These are phyloP conservation scores for Nyctanthes arbortristis DNA, from an alignment of 257 asterid species.

Conservation along the genomic window DNA sequence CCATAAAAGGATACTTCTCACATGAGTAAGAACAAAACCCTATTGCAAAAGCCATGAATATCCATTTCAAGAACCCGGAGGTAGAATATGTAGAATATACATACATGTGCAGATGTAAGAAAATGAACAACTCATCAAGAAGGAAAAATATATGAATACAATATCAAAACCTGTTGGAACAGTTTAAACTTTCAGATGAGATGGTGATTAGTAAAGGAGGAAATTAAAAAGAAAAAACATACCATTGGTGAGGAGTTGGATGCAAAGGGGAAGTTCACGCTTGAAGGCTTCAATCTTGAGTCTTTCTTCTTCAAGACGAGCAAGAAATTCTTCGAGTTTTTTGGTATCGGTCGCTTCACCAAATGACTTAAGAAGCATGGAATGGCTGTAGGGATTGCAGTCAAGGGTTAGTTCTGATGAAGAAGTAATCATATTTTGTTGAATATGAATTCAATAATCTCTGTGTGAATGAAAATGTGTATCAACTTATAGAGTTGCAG, in stretches of 20 bases:
- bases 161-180: background rate
- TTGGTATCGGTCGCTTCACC: slow-evolving; percentile 60
- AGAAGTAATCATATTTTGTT: slow-evolving; percentile 56
- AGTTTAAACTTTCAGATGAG: background rate
- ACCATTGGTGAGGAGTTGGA: slow-evolving; percentile 95
- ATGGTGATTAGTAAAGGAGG: background rate
- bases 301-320: slow-evolving; percentile 84
- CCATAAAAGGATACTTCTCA: slow-evolving; percentile 28
- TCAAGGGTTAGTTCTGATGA: slow-evolving; percentile 76
- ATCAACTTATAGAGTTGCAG: slow-evolving; percentile 6
- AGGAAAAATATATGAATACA: background rate
- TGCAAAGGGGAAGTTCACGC: slow-evolving; percentile 97
- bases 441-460: slow-evolving; percentile 20
- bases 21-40: background rate
- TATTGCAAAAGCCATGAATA: slow-evolving; percentile 13
- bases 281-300: slow-evolving; percentile 97
- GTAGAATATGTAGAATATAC: background rate
- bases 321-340: slow-evolving; percentile 75
- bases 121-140: too few relatives aligned
- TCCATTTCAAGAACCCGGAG: background rate
- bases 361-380: slow-evolving; percentile 67
- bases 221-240: slow-evolving; percentile 8
- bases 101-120: slow-evolving; percentile 1
- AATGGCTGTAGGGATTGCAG: slow-evolving; percentile 67
- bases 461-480: background rate